Evolutionary conservation across 805 yeast genomes (phyloP).

Genomic region (Torulaspora gathmanii): DNA sequence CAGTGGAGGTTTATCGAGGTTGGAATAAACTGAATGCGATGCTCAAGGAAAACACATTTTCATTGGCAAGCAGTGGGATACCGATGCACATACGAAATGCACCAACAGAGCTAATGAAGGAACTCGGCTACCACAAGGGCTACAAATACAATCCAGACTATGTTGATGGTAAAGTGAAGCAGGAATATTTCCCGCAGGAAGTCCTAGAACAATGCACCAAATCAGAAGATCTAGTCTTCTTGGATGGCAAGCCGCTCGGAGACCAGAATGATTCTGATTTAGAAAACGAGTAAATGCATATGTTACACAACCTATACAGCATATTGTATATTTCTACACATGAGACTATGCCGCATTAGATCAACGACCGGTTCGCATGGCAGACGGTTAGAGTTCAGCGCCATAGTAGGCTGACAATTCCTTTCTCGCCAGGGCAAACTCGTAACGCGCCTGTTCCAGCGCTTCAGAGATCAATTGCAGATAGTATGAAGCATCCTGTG

Average conservation of each 20-base stretch:
- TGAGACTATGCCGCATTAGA: conserved; percentile 4
- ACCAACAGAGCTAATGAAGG: conserved; percentile 87
- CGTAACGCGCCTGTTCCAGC: conserved; percentile 45
- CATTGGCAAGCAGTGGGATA: conserved; percentile 46
- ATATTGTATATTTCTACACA: background rate
- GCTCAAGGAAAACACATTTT: conserved; percentile 48
- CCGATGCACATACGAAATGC: conserved; percentile 90
- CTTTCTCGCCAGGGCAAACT: conserved; percentile 42
- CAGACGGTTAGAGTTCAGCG: conserved; percentile 22
- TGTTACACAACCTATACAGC: conserved; percentile 9
- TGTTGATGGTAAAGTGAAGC: conserved; percentile 65
- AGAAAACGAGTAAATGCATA: conserved; percentile 7
- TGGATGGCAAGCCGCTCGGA: conserved; percentile 55
- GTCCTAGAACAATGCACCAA: conserved; percentile 32
- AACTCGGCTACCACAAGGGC: conserved; percentile 74
- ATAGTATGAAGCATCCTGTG: conserved; percentile 38
- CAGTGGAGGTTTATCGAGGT: conserved; percentile 80
- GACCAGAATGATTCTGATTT: conserved; percentile 41
- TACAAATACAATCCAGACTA: conserved; percentile 88
- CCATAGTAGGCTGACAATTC: conserved; percentile 48
- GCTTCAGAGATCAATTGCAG: conserved; percentile 43
- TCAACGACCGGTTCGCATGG: background rate
- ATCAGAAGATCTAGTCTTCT: conserved; percentile 42
- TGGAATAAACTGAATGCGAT: conserved; percentile 61
- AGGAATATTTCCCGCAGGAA: conserved; percentile 68